These are phyloP conservation scores for Penicillium expansum DNA, from an alignment of 2,329 filamentous ascomycete genomes.

Conservation along the genomic window DNA sequence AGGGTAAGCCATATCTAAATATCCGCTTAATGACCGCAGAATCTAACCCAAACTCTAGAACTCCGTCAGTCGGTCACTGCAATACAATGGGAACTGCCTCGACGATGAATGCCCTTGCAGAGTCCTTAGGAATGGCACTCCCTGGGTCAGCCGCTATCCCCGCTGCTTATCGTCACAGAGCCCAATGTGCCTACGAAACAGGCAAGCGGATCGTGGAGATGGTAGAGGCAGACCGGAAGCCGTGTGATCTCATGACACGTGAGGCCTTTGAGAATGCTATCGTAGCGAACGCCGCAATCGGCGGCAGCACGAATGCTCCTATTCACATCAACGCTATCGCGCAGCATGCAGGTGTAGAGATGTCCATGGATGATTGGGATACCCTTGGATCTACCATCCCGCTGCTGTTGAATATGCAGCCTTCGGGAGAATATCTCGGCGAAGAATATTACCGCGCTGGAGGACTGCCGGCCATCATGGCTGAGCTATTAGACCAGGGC, in stretches of 20 bases:
- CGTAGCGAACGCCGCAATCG: constrained; percentile 54
- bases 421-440: constrained; percentile 52
- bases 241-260: constrained; percentile 56
- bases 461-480: constrained; percentile 54
- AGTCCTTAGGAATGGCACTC: constrained; percentile 54
- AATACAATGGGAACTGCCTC: constrained; percentile 56
- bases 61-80: constrained; percentile 50
- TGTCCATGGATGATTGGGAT: constrained; percentile 56
- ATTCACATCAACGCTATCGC: constrained; percentile 57
- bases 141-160: constrained; percentile 54
- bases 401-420: constrained; percentile 55
- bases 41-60: constrained; percentile 26
- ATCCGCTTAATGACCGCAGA: background rate
- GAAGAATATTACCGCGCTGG: constrained; percentile 57
- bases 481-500: constrained; percentile 51
- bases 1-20: constrained; percentile 29
- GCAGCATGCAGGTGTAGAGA: constrained; percentile 52
- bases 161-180: constrained; percentile 50
- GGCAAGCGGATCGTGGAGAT: constrained; percentile 52
- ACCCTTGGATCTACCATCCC: constrained; percentile 50
- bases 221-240: constrained; percentile 50
- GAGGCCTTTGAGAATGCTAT: constrained; percentile 58
- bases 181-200: constrained; percentile 50
- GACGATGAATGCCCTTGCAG: constrained; percentile 54
- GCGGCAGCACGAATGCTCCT: constrained; percentile 57